Evolutionary conservation across 2,329 filamentous ascomycete genomes (phyloP).

Genomic region (Aureobasidium sp.): DNA sequence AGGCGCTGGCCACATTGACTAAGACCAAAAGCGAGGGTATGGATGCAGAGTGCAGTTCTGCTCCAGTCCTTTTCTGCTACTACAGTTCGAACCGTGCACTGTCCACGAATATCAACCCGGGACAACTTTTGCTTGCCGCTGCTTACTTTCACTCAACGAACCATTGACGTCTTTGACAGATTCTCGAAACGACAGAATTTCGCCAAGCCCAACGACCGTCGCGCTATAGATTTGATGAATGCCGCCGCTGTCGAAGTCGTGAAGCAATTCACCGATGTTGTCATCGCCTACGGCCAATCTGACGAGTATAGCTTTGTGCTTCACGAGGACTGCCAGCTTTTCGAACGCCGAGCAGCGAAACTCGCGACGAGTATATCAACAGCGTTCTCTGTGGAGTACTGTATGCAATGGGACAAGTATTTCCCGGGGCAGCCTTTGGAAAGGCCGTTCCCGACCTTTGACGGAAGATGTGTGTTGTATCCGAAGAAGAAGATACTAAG

Average conservation of each 20-base stretch:
- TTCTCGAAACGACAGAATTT: conserved; percentile 79
- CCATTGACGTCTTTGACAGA: conserved; percentile 37
- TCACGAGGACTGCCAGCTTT: conserved; percentile 72
- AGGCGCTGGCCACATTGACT: too few relatives aligned
- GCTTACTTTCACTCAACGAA: not conserved
- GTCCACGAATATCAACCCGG: too few relatives aligned
- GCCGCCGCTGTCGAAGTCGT: conserved; percentile 79
- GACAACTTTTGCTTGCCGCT: not conserved
- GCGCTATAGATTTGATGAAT: conserved; percentile 91
- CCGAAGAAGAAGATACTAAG: conserved; percentile 73
- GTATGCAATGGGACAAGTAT: conserved; percentile 68
- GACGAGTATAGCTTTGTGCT: conserved; percentile 95
- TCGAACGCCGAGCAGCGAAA: conserved; percentile 82
- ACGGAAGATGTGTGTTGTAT: conserved; percentile 86
- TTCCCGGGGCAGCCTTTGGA: conserved; percentile 67
- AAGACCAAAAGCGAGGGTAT: too few relatives aligned
- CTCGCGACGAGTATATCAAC: conserved; percentile 85
- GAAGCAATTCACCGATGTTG: conserved; percentile 74
- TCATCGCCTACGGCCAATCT: conserved; percentile 85
- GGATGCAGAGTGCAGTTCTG: too few relatives aligned
- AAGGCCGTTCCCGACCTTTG: conserved; percentile 77
- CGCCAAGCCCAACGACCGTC: conserved; percentile 83
- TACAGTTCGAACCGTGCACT: too few relatives aligned
- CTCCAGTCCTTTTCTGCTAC: too few relatives aligned
- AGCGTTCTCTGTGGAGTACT: conserved; percentile 87